These are phyloP conservation scores for Ensete ventricosum DNA, from an alignment of 176 grass and related monocot species.

Conservation along the genomic window DNA sequence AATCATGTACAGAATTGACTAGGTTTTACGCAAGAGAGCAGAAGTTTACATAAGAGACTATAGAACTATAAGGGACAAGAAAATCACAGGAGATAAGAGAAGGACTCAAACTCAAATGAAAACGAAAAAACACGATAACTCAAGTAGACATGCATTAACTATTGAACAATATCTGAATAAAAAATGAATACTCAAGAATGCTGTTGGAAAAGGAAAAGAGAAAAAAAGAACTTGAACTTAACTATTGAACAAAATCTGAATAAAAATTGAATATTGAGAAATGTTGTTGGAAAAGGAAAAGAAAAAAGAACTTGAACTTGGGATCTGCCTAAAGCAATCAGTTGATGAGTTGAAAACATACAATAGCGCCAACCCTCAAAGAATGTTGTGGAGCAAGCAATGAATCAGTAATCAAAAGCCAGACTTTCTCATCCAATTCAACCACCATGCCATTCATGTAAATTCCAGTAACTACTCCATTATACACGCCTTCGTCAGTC, in stretches of 20 bases:
- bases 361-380: conserved; percentile 74
- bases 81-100: not conserved
- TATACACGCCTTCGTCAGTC: conserved; percentile 32
- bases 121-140: not conserved
- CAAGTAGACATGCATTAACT: not conserved
- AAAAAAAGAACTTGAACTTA: no score
- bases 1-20: not conserved
- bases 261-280: no score
- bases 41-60: not conserved
- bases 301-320: not conserved
- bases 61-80: not conserved
- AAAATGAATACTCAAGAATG: not conserved
- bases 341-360: conserved; percentile 27
- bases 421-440: conserved; percentile 52
- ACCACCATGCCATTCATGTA: conserved; percentile 48
- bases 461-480: conserved; percentile 56
- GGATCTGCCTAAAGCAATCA: not conserved
- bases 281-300: no score
- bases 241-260: no score
- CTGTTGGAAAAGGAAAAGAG: no score
- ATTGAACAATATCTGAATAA: not conserved
- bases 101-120: not conserved
- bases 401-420: conserved; percentile 60
- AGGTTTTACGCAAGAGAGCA: not conserved
- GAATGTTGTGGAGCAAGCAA: conserved; percentile 46